phyloP scores from a whole-genome alignment of 2,329 filamentous ascomycete species.

The Penicillium rolfsii region DNA sequence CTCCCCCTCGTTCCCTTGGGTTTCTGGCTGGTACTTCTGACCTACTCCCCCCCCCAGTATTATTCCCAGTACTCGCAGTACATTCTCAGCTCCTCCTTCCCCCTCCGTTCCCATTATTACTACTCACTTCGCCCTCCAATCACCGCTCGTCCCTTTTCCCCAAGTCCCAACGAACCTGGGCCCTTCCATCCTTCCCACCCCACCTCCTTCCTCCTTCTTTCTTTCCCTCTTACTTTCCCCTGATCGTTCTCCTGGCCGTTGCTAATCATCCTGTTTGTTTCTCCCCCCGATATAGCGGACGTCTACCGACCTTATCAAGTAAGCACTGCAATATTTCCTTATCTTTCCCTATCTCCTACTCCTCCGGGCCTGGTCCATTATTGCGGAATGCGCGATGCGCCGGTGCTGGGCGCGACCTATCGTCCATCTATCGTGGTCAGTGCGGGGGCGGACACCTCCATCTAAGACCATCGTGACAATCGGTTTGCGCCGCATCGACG shows the following conservation, averaged over 20 bases:
- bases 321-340: slow-evolving; percentile 33
- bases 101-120: slow-evolving; percentile 16
- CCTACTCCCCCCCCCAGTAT: no score
- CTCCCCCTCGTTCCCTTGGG: no score
- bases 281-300: slow-evolving; percentile 42
- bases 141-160: slow-evolving; percentile 9
- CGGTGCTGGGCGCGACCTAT: slow-evolving; percentile 2
- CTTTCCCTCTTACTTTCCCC: slow-evolving; percentile 13
- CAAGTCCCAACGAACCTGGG: slow-evolving; percentile 9
- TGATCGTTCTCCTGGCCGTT: not conserved
- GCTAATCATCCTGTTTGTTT: slow-evolving; percentile 19
- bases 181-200: slow-evolving; percentile 12
- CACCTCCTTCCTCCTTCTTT: slow-evolving; percentile 14
- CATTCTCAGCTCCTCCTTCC: not conserved
- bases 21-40: no score
- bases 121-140: slow-evolving; percentile 10
- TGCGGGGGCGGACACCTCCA: slow-evolving; percentile 27
- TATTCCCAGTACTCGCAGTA: not conserved
- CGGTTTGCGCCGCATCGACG: not conserved
- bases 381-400: slow-evolving; percentile 5
- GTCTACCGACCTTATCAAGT: slow-evolving; percentile 53
- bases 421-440: slow-evolving; percentile 26
- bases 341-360: not conserved
- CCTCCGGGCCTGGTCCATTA: not conserved
- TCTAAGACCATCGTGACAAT: not conserved